Conservation (phyloP, 768 basidiomycete species). For the Mrakia gelida region DNA sequence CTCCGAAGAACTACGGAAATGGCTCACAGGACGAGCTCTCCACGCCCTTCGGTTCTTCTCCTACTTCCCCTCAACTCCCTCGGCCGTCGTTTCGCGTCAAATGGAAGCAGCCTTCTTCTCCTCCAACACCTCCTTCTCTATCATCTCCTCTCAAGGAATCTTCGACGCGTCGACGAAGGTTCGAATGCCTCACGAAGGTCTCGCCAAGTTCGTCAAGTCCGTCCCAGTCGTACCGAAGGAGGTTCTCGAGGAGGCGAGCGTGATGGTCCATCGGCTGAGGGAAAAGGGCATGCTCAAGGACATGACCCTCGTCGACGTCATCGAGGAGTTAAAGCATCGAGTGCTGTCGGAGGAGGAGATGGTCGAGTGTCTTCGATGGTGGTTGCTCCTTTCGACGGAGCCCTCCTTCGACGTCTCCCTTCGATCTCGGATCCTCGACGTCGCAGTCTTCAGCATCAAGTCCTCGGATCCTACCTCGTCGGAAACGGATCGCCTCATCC, state of each 20-base stretch:
- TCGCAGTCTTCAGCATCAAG: constrained; percentile 55
- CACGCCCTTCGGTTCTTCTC: constrained; percentile 87
- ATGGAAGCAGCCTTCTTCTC: constrained; percentile 76
- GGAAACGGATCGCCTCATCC: constrained; percentile 55
- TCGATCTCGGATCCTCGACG: constrained; percentile 61
- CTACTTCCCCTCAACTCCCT: constrained; percentile 82
- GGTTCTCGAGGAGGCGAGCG: constrained; percentile 55
- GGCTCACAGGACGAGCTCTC: constrained; percentile 59
- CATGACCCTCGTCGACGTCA: constrained; percentile 76
- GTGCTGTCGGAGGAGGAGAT: constrained; percentile 70
- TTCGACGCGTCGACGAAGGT: constrained; percentile 58
- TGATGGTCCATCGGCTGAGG: constrained; percentile 61
- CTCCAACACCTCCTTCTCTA: constrained; percentile 58
- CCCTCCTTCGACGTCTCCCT: constrained; percentile 47
- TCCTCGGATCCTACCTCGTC: constrained; percentile 39
- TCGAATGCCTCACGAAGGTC: constrained; percentile 65
- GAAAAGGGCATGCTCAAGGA: constrained; percentile 62
- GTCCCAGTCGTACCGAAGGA: constrained; percentile 64
- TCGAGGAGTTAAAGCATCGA: constrained; percentile 65
- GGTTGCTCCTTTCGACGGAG: constrained; percentile 53
- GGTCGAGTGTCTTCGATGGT: constrained; percentile 83
- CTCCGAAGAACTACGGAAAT: constrained; percentile 31
- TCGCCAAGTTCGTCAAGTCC: constrained; percentile 69
- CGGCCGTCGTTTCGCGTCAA: constrained; percentile 63
- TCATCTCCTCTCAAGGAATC: constrained; percentile 73